Base-by-base conservation (phyloP, 805 yeast genomes). In the Saturnispora halmiae region DNA sequence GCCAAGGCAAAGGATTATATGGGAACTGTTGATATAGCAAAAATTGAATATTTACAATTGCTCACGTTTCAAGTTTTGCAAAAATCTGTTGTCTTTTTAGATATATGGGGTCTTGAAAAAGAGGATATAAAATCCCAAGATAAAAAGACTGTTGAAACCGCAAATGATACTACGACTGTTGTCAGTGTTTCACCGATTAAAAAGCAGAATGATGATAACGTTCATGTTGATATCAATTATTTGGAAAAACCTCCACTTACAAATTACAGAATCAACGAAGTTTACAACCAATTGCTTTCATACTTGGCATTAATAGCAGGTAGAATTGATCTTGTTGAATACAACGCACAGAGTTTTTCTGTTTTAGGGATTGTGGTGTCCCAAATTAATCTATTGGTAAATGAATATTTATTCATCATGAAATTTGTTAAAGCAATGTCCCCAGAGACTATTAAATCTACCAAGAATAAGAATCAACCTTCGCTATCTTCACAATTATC, bases 251-350 rank as follows among this genome's bases (percentile, higher is more conserved):
- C 85, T 2, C 94, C 94, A 2, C 60, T 64, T 41, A 84, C 85
- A 0, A 67, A 72, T 42, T 71, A 67, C 41, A 65, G 94, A 50
- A 63, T 82, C 19, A 70, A 75, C 20, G 88, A 82, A 56, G 71
- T 82, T 31, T 72, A 79, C 49, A 71, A 73, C 21, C 63, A 78
- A 4, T 52, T 81, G 13, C 72, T 73, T 50, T 66, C 74, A 1
- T 82, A 82, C 51, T 64, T 82, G 47, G 79, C 81, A 2, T 52
- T 83, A 48, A 72, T 82, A 8, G 66, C 81, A 13, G 94, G 94
- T n/a, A 63, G 94, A 50, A 60, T 83, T 47, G 92, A 83, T 56
- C 66, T 83, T 58, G 75, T 82, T 27, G 92, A 83, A 53, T 81
- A 78, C 50, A 82, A 82, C 53, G 69, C 77, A 4, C 65, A 66